Conservation (phyloP, 179 eudicot species). For the Silene vulgaris region DNA sequence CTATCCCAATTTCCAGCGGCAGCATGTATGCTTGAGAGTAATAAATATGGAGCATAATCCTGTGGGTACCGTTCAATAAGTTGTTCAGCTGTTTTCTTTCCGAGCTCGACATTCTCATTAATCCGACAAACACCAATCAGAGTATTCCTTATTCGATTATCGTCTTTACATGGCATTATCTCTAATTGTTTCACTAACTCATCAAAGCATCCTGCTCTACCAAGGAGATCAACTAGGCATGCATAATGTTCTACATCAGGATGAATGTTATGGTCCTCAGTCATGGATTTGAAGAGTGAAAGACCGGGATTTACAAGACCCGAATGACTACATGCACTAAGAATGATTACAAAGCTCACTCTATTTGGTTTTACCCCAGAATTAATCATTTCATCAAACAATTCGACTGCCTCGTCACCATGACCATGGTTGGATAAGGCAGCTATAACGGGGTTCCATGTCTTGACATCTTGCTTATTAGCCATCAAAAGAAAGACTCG, state of each 20-base stretch:
- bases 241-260: conserved; percentile 73
- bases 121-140: conserved; percentile 59
- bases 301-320: conserved; percentile 61
- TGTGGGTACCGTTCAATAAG: conserved; percentile 49
- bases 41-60: conserved; percentile 48
- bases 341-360: conserved; percentile 51
- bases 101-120: conserved; percentile 50
- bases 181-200: conserved; percentile 53
- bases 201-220: conserved; percentile 57
- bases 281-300: conserved; percentile 49
- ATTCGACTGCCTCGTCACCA: conserved; percentile 42
- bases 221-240: conserved; percentile 61
- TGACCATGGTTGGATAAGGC: conserved; percentile 71
- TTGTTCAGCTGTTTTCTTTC: conserved; percentile 48
- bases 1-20: conserved; percentile 56
- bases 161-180: conserved; percentile 49
- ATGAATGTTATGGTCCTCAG: conserved; percentile 35
- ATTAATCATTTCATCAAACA: conserved; percentile 50
- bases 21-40: conserved; percentile 59
- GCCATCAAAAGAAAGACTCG: conserved; percentile 41
- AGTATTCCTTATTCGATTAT: conserved; percentile 56
- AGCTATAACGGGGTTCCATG: conserved; percentile 71
- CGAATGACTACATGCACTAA: conserved; percentile 69
- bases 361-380: conserved; percentile 51
- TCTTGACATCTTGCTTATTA: conserved; percentile 44